Evolutionary conservation across 345 rosid genomes (phyloP), one percentile per base, ranked within the genome.

Genomic region (Hibiscus trionum): DNA sequence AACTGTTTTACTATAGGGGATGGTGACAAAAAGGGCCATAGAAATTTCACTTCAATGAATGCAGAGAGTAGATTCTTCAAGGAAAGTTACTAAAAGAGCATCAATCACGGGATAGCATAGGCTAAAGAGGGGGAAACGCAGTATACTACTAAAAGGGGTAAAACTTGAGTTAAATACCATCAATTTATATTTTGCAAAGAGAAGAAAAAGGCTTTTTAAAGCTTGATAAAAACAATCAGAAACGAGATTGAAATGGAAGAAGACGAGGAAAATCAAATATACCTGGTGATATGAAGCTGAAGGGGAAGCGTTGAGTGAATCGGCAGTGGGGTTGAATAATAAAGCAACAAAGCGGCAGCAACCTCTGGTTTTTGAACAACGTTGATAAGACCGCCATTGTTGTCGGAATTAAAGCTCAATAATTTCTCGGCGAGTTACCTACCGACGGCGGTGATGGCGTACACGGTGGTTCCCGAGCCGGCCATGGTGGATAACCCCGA

Each of bases 351-450:
- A 10, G 10, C 47, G 1, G 47, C 47, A 42, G 12, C 47, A 14
- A 74, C 35, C 29, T 67, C 42, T 49, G 58, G 61, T 19, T 10
- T 17, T 68, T 55, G 37, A 11, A 7, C 47, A 42, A 0, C 10
- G 10, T 12, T 42, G 47, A 42, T 17, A 21, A 26, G 31, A 14
- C 17, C 44, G 6, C 26, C 46, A 27, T 3, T 33, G 4, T 0
- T 78, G 42, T 19, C 44, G 0, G 21, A 5, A 2, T 53, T 37
- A 62, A 61, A 75, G 72, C 65, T 68, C 56, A 64, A 67, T 60
- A 63, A 67, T 53, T 80, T 75, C 57, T 80, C 82, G 7, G 80
- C 76, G 57, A 77, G 37, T 16, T n/a, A n/a, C n/a, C n/a, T n/a
- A n/a, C n/a, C n/a, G n/a, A n/a, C n/a, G n/a, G n/a, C n/a, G n/a